A percentile compares a stretch with the other conserved stretches of the same genome.
Evolutionary conservation across 495 filamentous ascomycete species (phyloP).

Genomic region (Clohesyomyces aquaticus): DNA sequence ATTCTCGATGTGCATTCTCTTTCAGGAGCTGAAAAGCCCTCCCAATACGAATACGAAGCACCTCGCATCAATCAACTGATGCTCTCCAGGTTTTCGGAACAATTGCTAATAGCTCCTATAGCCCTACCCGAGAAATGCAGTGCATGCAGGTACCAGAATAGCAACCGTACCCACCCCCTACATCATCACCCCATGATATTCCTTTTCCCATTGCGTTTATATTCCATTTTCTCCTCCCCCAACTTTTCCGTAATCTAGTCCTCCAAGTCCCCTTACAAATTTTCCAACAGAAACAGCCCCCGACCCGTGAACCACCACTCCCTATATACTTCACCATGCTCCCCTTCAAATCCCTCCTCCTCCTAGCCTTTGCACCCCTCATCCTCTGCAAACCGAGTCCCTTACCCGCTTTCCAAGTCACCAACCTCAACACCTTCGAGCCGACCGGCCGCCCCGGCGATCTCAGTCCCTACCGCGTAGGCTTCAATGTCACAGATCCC

Average conservation of each 20-base stretch:
- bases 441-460: slow-evolving; percentile 3
- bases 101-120: background rate
- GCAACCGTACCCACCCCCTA: too few relatives aligned
- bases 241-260: too few relatives aligned
- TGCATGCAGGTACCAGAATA: background rate
- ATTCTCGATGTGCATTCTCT: too few relatives aligned
- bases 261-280: too few relatives aligned
- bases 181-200: too few relatives aligned
- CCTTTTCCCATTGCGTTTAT: too few relatives aligned
- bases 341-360: background rate
- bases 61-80: background rate
- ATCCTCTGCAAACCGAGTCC: background rate
- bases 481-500: slow-evolving; percentile 11
- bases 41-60: background rate
- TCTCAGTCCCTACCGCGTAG: slow-evolving; percentile 2
- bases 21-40: background rate
- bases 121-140: background rate
- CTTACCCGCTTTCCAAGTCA: slow-evolving; percentile 9
- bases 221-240: too few relatives aligned
- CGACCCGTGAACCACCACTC: background rate
- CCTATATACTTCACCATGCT: background rate
- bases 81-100: background rate
- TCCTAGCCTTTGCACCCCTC: slow-evolving; percentile 2
- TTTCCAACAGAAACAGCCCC: too few relatives aligned
- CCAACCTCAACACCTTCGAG: slow-evolving; percentile 14